A percentile compares a stretch with the other conserved stretches of the same genome.
These are phyloP conservation scores for Beta corolliflora DNA, from an alignment of 179 eudicot species.

Conservation along the genomic window DNA sequence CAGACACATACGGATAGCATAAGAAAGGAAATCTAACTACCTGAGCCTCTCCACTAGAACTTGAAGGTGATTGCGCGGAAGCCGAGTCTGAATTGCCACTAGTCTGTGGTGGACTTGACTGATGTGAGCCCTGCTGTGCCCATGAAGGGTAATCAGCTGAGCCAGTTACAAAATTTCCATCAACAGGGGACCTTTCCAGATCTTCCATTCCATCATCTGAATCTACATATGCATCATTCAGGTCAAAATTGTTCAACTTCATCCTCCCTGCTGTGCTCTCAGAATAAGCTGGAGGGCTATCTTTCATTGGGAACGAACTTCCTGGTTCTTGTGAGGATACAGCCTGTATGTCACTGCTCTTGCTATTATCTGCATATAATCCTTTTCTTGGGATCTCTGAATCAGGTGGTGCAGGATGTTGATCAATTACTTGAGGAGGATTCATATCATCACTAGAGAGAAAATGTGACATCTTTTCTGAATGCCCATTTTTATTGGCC, in stretches of 20 bases:
- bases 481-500: slow-evolving; percentile 38
- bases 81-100: slow-evolving; percentile 77
- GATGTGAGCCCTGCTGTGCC: too few species aligned
- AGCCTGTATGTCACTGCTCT: slow-evolving; percentile 22
- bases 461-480: slow-evolving; percentile 40
- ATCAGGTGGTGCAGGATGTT: slow-evolving; percentile 23
- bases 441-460: slow-evolving; percentile 20
- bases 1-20: neutral
- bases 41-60: slow-evolving; percentile 88
- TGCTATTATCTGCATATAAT: slow-evolving; percentile 16
- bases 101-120: too few species aligned
- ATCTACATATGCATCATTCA: too few species aligned
- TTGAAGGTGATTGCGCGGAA: slow-evolving; percentile 71
- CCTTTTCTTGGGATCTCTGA: slow-evolving; percentile 31
- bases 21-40: slow-evolving; percentile 33
- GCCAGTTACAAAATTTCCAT: too few species aligned
- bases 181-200: too few species aligned
- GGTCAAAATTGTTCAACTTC: neutral
- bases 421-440: slow-evolving; percentile 19
- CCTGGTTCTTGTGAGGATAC: slow-evolving; percentile 29
- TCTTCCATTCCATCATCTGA: too few species aligned
- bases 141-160: too few species aligned
- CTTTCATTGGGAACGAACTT: slow-evolving; percentile 30
- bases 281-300: slow-evolving; percentile 46
- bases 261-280: slow-evolving; percentile 39